Conservation (phyloP, 345 rosid species). For the Hibiscus mutabilis region DNA sequence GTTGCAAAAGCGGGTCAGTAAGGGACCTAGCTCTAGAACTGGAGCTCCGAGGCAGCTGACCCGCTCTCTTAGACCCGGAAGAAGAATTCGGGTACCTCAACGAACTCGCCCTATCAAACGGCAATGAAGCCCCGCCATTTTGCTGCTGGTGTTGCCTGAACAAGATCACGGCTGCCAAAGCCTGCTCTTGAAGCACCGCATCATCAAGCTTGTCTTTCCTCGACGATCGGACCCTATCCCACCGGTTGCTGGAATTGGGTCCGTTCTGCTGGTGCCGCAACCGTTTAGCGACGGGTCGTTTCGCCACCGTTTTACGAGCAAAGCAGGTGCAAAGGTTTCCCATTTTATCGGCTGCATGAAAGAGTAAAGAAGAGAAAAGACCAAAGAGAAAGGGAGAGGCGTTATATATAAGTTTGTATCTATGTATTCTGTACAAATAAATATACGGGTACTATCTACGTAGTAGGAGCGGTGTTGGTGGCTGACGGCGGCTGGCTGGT, state of each 20-base stretch:
- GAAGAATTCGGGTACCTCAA: slow-evolving; percentile 48
- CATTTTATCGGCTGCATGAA: slow-evolving; percentile 26
- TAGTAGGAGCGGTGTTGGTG: background rate
- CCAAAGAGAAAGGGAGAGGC: slow-evolving; percentile 6
- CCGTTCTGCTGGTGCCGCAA: slow-evolving; percentile 23
- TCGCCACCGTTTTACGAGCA: slow-evolving; percentile 43
- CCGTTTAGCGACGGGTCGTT: slow-evolving; percentile 31
- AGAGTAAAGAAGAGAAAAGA: slow-evolving; percentile 1
- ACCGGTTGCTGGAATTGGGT: slow-evolving; percentile 31
- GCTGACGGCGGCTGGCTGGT: slow-evolving; percentile 2
- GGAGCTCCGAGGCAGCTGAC: slow-evolving; percentile 77
- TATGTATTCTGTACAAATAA: no score
- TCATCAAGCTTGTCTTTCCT: slow-evolving; percentile 53
- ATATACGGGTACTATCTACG: no score
- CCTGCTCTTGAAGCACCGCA: slow-evolving; percentile 57
- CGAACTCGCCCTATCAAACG: slow-evolving; percentile 78
- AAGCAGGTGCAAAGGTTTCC: slow-evolving; percentile 41
- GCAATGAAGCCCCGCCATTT: slow-evolving; percentile 34
- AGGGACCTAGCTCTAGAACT: slow-evolving; percentile 83
- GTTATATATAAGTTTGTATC: slow-evolving; percentile 2
- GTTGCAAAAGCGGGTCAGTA: slow-evolving; percentile 81
- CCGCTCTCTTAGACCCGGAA: slow-evolving; percentile 45
- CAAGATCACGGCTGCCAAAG: slow-evolving; percentile 73
- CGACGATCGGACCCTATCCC: slow-evolving; percentile 60
- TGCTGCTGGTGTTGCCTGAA: slow-evolving; percentile 56